Base-by-base conservation (phyloP, 306 rosid species). In the Casuarina cunninghamiana region DNA sequence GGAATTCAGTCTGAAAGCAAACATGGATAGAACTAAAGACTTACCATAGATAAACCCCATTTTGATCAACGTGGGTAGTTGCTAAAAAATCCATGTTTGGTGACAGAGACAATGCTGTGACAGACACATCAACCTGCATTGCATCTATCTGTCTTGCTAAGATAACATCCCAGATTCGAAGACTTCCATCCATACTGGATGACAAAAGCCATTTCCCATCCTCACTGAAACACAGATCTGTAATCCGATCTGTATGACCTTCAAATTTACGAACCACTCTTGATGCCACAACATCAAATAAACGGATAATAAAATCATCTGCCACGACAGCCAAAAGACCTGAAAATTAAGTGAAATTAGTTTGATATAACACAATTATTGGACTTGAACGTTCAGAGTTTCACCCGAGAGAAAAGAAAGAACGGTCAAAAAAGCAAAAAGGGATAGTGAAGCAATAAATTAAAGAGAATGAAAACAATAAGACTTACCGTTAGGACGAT, bases 191-290 rank as follows among this genome's bases (percentile, higher is more conserved):
- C 98, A 95, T 90, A 78, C 98, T 89, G 21, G 97, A 90, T 16
- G 98, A 92, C 78, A 92, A 71, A 82, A 95, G 91, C 98, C 97
- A 95, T 85, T 95, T 95, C 49, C 98, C 93, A 83, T 94, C 98
- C 88, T 94, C 97, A 65, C 98, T 94, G 89, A 94, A 94, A 82
- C 97, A 92, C 86, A 94, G 82, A 75, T 94, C 98, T 17, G 98
- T 92, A 71, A 94, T 76, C 62, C 97, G 97, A 87, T 94, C 98
- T 5, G 85, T 87, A 85, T 92, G 97, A 53, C 97, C 98, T 89
- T 92, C 97, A 77, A 94, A 94, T 72, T 87, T 90, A 61, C 97
- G 97, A 57, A 94, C 98, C 83, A 92, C 82, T 84, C 92, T 84
- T 72, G 83, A 86, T 45, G 96, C 93, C 92, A 90, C 86, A 19